Percentiles rank a stretch among this genome's conserved stretches.
Conservation (phyloP, 805 yeast species). For the Lipomyces starkeyi region DNA sequence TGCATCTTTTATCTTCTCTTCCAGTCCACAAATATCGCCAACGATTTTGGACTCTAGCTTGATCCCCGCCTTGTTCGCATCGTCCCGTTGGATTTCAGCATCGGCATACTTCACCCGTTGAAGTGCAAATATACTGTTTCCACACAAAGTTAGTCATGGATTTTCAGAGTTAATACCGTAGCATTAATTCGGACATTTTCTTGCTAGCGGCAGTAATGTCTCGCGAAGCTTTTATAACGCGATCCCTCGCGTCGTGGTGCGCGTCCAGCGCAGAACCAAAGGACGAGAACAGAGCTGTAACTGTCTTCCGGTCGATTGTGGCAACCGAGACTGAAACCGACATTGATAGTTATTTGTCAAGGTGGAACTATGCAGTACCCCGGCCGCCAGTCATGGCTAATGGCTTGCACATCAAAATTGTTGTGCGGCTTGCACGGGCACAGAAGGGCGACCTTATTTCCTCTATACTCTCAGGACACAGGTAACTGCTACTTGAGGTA, state of each 20-base stretch:
- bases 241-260: constrained; percentile 48
- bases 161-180: background rate
- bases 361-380: too few species aligned
- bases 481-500: too few species aligned
- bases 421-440: too few species aligned
- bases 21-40: constrained; percentile 17
- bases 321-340: background rate
- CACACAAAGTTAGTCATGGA: background rate
- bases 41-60: constrained; percentile 3
- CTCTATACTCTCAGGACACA: too few species aligned
- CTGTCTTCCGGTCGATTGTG: background rate
- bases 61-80: too few species aligned
- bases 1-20: constrained; percentile 7
- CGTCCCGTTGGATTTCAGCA: background rate
- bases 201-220: constrained; percentile 52
- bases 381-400: too few species aligned
- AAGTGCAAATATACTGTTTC: constrained; percentile 40
- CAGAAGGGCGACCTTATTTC: too few species aligned
- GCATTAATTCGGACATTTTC: constrained; percentile 41
- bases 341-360: background rate
- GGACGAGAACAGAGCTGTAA: constrained; percentile 4
- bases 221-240: constrained; percentile 47
- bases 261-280: constrained; percentile 34
- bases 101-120: constrained; percentile 33
- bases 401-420: too few species aligned